A percentile compares a stretch with the other conserved stretches of the same genome.
These are phyloP conservation scores for Wallacemonas sp. DNA, from an alignment of 208 protist species.

Conservation along the genomic window DNA sequence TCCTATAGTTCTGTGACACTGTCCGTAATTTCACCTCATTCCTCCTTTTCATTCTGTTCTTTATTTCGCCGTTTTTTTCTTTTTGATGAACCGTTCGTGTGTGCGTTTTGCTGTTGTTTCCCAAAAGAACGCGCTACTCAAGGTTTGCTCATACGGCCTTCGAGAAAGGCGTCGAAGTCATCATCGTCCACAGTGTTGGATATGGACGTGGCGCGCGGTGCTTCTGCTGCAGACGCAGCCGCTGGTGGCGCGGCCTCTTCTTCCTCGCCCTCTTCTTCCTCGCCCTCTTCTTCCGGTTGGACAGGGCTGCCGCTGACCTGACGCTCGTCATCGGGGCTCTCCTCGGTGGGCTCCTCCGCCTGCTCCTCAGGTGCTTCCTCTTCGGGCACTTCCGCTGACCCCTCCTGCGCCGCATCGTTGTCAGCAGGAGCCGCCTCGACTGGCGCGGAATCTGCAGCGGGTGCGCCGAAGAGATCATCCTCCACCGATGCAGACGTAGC, in stretches of 20 bases:
- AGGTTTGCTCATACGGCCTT: conserved; percentile 24
- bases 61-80: too few relatives aligned
- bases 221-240: background rate
- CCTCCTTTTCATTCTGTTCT: too few relatives aligned
- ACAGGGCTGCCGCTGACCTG: background rate
- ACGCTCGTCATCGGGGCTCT: background rate
- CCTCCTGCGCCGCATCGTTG: background rate
- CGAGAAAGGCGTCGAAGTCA: conserved; percentile 79
- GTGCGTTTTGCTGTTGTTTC: background rate
- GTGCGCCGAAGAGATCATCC: conserved; percentile 2
- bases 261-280: conserved; percentile 1
- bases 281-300: conserved; percentile 1
- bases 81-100: too few relatives aligned
- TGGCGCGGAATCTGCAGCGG: background rate
- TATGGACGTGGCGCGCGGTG: background rate
- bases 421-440: background rate
- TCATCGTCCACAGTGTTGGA: conserved; percentile 38
- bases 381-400: background rate
- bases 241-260: background rate
- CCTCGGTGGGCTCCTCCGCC: conserved; percentile 1
- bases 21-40: too few relatives aligned
- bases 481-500: background rate
- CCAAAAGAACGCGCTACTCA: background rate
- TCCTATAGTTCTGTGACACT: too few relatives aligned
- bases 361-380: conserved; percentile 1